phyloP scores from a whole-genome alignment of 305 asterid genomes.

The Fraxinus ornus region DNA sequence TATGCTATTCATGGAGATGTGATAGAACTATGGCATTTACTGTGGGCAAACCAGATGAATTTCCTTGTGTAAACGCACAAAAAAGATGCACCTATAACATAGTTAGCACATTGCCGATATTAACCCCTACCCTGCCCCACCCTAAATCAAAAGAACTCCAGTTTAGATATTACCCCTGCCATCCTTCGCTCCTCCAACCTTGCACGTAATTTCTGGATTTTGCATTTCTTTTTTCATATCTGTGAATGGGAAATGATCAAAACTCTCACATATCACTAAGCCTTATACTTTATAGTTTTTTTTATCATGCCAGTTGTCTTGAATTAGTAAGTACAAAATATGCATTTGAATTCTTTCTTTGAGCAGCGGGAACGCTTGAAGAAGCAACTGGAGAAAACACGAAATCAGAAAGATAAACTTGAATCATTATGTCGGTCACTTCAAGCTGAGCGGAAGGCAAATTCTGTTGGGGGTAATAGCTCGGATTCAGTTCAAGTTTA shows the following conservation, averaged over 20 bases:
- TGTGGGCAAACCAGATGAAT: neutral
- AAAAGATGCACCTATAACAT: neutral
- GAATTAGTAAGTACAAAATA: neutral
- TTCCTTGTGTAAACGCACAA: neutral
- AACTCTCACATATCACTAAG: neutral
- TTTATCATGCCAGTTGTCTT: neutral
- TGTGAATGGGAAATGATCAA: neutral
- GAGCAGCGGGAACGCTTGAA: constrained; percentile 77
- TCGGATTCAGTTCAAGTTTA: constrained; percentile 41
- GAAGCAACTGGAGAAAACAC: constrained; percentile 86
- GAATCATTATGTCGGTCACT: constrained; percentile 91
- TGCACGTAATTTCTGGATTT: neutral
- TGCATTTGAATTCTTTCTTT: neutral
- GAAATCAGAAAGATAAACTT: constrained; percentile 82
- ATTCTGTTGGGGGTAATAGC: constrained; percentile 37
- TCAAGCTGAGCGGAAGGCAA: constrained; percentile 83
- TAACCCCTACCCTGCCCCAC: neutral
- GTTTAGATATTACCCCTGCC: neutral
- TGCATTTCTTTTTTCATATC: neutral
- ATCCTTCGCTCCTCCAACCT: neutral
- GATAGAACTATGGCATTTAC: neutral
- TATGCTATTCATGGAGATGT: neutral
- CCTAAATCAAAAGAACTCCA: neutral
- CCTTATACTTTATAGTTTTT: neutral
- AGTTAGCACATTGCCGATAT: neutral